Base-by-base conservation (phyloP, 2,329 filamentous ascomycete genomes). In the Fusarium scirpi region DNA sequence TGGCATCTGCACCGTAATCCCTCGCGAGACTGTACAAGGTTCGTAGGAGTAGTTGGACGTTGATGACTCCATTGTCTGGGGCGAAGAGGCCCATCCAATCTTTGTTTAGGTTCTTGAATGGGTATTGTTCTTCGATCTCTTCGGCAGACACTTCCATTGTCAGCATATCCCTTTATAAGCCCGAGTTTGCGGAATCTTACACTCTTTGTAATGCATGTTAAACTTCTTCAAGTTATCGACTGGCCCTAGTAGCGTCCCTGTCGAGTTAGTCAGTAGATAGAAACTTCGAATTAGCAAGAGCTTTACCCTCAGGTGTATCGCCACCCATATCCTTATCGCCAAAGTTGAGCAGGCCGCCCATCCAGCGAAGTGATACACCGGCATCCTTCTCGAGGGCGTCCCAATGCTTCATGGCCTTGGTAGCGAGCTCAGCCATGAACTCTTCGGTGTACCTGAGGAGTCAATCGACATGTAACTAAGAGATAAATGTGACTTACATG, bases 311-410 rank as follows among this genome's bases (percentile, higher is more conserved):
- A 16, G 65, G 63, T 11, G 63, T 58, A 38, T 58, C 52, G 0
- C 32, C 30, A 0, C 65, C 63, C 38, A 63, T 53, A 7, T 68
- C 38, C 13, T 52, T 46, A 20, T 68, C 65, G 1, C 63, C 65
- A 41, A 68, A 67, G 6, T 68, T 68, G 78, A 77, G 10, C 1
- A 69, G 52, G 1, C 67, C 65, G 3, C 38, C 53, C 65, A 69
- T 69, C 65, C 55, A 65, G 16, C 65, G 65, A 2, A 69, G 60
- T 4, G 67, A 69, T 1, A 67, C 48, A 2, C 65, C 67, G 0
- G 65, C 65, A 12, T 69, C 65, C 5, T 65, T 69, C 47, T 69
- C 65, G 5, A 69, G 40, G n/a, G 41, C 67, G 15, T 69, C 47
- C 65, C 61, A 69, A 4, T 56, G 60, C 3, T 41, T 59, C 65